Base-by-base conservation (phyloP, 2,329 filamentous ascomycete genomes). In the Venturia carpophila region DNA sequence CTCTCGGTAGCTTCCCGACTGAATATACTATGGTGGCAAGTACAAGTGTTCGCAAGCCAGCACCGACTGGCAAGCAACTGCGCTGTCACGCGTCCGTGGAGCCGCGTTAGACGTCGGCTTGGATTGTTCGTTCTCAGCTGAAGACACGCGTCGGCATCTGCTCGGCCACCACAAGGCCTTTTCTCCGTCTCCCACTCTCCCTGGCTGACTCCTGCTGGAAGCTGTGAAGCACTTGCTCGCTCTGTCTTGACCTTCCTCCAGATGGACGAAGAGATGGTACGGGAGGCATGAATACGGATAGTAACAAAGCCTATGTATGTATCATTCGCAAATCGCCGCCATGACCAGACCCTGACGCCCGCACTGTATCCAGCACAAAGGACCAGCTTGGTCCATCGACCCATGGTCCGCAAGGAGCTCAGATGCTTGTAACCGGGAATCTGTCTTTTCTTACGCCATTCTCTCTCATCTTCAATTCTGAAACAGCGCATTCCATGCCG, bases 401-500 rank as follows among this genome's bases (percentile, higher is more conserved):
- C 24, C 21, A 27, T 34, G 11, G 34, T 56, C 24, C 13, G 24
- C 19, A n/a, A 56, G 24, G 21, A 27, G 21, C 11, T 1, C 7
- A 17, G 11, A 21, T 34, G 24, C 24, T 37, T 58, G 60, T 61
- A 61, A 61, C 60, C 60, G 37, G 60, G 60, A 61, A 61, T 61
- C 21, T 6, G 39, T 30, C 60, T 37, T 61, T 37, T 61, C 60
- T 27, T 61, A 61, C 37, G 58, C 58, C 3, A 30, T 43, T 43
- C 34, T 61, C 41, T 24, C n/a, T 13, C n/a, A 61, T 30, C 37
- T 21, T n/a, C 19, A 3, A n/a, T 15, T 45, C 37, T 61, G 60
- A 61, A 61, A 61, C 60, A 61, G 5, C 60, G 24, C 52, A 61
- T n/a, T 17, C 60, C 60, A 61, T 45, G 42, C n/a, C 60, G 60